These are phyloP conservation scores for Russula vinacea DNA, from an alignment of 768 basidiomycete species.

Conservation along the genomic window DNA sequence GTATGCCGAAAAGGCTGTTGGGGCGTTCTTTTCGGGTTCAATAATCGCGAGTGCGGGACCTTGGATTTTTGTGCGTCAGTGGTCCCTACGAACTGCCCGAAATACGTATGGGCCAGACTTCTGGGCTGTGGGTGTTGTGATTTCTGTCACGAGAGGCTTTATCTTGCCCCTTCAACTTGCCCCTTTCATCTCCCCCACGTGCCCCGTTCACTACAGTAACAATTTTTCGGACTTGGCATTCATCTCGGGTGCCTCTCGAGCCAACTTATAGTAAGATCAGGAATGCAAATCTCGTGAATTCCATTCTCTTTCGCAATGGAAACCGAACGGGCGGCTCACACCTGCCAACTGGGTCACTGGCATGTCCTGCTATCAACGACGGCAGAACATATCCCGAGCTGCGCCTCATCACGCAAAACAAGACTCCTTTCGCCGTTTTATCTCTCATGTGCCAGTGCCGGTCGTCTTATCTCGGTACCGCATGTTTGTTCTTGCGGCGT, in stretches of 20 bases:
- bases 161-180: neutral
- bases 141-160: neutral
- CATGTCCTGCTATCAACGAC: neutral
- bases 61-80: conserved; percentile 3
- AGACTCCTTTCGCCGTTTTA: neutral
- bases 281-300: neutral
- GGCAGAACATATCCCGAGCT: neutral
- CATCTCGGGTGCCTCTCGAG: neutral
- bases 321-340: neutral
- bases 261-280: neutral
- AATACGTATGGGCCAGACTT: neutral
- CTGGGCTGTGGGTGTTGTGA: conserved; percentile 1
- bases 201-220: neutral
- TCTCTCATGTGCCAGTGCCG: neutral
- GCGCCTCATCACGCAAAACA: neutral
- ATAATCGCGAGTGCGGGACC: neutral
- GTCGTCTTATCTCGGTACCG: neutral
- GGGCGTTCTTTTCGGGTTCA: neutral
- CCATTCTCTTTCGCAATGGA: neutral
- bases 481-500: neutral
- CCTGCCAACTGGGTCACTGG: neutral
- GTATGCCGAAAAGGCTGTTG: neutral
- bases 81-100: neutral
- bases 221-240: too few relatives aligned
- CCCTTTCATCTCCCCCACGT: neutral